Conservation (phyloP, 495 filamentous ascomycete species). For the Neurospora discreta region DNA sequence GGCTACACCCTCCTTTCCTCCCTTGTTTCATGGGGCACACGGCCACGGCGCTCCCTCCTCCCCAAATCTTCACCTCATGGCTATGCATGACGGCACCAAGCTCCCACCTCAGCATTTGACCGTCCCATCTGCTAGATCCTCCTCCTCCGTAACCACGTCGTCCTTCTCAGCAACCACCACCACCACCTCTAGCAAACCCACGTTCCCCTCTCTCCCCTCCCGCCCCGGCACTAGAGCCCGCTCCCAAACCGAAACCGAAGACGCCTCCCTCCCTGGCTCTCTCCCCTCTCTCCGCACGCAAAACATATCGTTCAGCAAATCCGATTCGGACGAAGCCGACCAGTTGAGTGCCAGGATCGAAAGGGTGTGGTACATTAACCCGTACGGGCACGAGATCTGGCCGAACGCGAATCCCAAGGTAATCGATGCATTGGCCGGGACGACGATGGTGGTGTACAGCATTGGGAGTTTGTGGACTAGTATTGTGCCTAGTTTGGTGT, state of each 20-base stretch:
- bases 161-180: not conserved
- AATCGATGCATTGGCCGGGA: conserved; percentile 47
- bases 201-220: not conserved
- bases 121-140: not conserved
- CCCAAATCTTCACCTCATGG: conserved; percentile 6
- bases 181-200: not conserved
- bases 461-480: conserved; percentile 81
- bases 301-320: conserved; percentile 71
- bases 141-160: not conserved
- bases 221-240: conserved; percentile 31
- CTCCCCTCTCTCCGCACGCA: conserved; percentile 67
- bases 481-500: conserved; percentile 64
- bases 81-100: not conserved
- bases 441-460: conserved; percentile 69
- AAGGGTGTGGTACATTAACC: conserved; percentile 94
- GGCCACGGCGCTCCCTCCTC: conserved; percentile 16
- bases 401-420: conserved; percentile 72
- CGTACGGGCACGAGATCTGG: conserved; percentile 82
- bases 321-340: conserved; percentile 27
- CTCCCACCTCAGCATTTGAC: not conserved
- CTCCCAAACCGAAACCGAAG: conserved; percentile 45
- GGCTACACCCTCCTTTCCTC: not conserved
- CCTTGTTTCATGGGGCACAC: not conserved
- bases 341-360: conserved; percentile 67
- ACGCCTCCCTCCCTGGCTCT: conserved; percentile 79